Percentiles rank a stretch among this genome's conserved stretches.
phyloP scores from a whole-genome alignment of 192 early-diverging fungal genomes.

The Thoreauomyces humboldtii region DNA sequence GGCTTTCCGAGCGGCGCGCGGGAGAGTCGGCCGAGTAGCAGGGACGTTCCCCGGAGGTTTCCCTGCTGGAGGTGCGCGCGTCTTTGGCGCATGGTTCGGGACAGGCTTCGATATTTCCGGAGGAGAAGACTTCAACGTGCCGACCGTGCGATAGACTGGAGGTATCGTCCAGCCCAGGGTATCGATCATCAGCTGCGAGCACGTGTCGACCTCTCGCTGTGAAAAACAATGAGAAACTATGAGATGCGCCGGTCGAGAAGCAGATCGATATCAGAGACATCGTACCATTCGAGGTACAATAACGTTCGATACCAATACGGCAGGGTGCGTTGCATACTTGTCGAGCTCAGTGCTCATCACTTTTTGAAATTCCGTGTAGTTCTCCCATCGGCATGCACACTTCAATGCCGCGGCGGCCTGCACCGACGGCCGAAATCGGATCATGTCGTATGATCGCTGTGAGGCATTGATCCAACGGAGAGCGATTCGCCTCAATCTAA shows the following conservation, averaged over 20 bases:
- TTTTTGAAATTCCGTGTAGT: not conserved
- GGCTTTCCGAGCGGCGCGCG: too few relatives aligned
- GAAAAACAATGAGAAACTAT: not conserved
- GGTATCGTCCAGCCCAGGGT: too few relatives aligned
- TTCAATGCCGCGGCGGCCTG: slow-evolving; percentile 25
- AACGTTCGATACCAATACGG: slow-evolving; percentile 3
- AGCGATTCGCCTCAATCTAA: too few relatives aligned
- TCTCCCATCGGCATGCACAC: not conserved
- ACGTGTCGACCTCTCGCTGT: slow-evolving; percentile 1
- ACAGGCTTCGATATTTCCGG: too few relatives aligned
- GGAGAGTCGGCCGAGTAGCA: too few relatives aligned
- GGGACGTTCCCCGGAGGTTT: too few relatives aligned
- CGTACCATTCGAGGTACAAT: slow-evolving; percentile 19
- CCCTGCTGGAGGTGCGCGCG: too few relatives aligned
- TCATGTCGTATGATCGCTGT: slow-evolving; percentile 3
- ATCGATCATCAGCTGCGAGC: not conserved
- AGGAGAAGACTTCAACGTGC: too few relatives aligned
- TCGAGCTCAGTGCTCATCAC: slow-evolving; percentile 5
- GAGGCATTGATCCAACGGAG: not conserved
- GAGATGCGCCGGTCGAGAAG: not conserved
- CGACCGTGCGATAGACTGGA: too few relatives aligned
- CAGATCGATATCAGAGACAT: not conserved
- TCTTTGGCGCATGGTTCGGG: too few relatives aligned
- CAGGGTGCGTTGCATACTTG: not conserved
- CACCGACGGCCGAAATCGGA: slow-evolving; percentile 23